phyloP scores from a whole-genome alignment of 176 grass and related monocot species.

The Cenchrus purpureus region DNA sequence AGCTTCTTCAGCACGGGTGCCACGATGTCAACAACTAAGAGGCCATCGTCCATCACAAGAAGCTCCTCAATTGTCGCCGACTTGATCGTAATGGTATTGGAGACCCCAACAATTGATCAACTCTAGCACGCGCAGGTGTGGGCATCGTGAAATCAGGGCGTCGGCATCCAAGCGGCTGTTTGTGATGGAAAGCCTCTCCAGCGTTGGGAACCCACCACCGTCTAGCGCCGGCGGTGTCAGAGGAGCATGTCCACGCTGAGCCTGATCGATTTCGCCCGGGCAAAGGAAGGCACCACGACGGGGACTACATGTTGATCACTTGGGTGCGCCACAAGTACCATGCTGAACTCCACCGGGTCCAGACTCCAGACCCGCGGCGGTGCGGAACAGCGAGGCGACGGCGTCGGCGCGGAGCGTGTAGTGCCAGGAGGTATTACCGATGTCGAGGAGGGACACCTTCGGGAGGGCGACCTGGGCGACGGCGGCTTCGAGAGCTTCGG shows the following conservation, averaged over 20 bases:
- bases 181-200: neutral
- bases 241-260: neutral
- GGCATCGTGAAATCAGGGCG: too few species aligned
- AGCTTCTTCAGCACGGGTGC: neutral
- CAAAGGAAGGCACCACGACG: neutral
- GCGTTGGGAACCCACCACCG: neutral
- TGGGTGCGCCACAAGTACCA: neutral
- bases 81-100: neutral
- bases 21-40: neutral
- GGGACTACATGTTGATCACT: neutral
- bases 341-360: neutral
- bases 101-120: too few species aligned
- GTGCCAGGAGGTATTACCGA: neutral
- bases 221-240: neutral
- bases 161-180: neutral
- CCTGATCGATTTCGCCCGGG: neutral
- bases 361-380: neutral
- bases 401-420: neutral
- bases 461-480: constrained; percentile 2
- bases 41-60: neutral
- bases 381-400: neutral
- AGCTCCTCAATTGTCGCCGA: neutral
- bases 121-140: too few species aligned
- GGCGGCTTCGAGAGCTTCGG: neutral
- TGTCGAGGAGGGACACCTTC: constrained; percentile 23